These are phyloP conservation scores for Agastache rugosa DNA, from an alignment of 257 asterid species.

Conservation along the genomic window DNA sequence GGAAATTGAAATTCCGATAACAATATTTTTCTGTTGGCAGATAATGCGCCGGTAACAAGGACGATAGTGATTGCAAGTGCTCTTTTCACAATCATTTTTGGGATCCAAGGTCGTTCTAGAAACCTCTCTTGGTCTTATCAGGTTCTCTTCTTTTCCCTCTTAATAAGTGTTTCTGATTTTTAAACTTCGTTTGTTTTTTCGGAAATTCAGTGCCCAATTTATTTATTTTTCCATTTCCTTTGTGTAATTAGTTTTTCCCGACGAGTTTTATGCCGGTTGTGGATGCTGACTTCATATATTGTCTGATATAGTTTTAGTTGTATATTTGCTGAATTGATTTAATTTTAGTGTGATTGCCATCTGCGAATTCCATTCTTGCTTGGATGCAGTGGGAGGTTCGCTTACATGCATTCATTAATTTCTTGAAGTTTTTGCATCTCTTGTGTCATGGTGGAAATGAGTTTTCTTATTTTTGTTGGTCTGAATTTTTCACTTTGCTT, in stretches of 20 bases:
- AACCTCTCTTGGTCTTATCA: constrained; percentile 80
- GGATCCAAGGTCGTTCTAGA: constrained; percentile 82
- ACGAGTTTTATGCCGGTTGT: constrained; percentile 15
- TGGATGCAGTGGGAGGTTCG: constrained; percentile 24
- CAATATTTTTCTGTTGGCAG: constrained; percentile 43
- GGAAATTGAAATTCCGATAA: neutral
- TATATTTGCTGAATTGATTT: constrained; percentile 17
- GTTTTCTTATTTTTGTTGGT: neutral
- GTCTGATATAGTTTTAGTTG: constrained; percentile 21
- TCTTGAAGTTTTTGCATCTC: neutral
- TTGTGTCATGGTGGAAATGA: neutral
- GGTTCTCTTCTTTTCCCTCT: constrained; percentile 45
- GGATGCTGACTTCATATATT: constrained; percentile 1
- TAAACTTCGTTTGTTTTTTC: neutral
- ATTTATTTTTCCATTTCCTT: neutral
- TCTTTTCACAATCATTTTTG: constrained; percentile 86
- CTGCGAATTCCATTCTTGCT: constrained; percentile 25
- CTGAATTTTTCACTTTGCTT: neutral
- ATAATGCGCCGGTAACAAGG: constrained; percentile 90
- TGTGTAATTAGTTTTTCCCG: neutral
- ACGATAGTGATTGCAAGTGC: constrained; percentile 72
- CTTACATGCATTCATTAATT: constrained; percentile 28
- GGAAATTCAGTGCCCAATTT: constrained; percentile 19
- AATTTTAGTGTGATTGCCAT: constrained; percentile 28
- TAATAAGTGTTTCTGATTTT: neutral